These are phyloP conservation scores for Ceratobasidium sp. DNA, from an alignment of 1,284 basidiomycete species.

Conservation along the genomic window DNA sequence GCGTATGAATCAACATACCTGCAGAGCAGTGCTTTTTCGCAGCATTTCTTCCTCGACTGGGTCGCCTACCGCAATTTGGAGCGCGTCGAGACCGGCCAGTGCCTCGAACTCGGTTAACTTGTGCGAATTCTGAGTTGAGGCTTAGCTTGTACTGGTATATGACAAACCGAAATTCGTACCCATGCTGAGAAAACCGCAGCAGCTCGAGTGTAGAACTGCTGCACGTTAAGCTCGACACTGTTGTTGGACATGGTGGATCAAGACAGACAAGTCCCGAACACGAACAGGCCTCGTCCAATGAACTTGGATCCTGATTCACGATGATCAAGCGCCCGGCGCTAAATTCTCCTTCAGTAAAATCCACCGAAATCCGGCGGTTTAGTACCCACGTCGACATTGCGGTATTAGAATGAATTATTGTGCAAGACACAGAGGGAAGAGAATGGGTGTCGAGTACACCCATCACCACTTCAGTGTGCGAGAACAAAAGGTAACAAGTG, in stretches of 20 bases:
- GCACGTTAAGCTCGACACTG: conserved; percentile 40
- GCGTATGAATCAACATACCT: conserved; percentile 60
- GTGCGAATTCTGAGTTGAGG: conserved; percentile 58
- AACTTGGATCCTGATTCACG: conserved; percentile 3
- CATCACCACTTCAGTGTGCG: too few species aligned
- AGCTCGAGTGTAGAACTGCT: conserved; percentile 29
- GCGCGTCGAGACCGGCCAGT: conserved; percentile 68
- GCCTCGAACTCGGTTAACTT: conserved; percentile 74
- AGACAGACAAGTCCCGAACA: conserved; percentile 21
- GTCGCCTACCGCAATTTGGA: conserved; percentile 84
- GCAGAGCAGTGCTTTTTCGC: conserved; percentile 86
- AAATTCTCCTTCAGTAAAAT: not conserved
- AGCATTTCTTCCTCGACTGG: conserved; percentile 84
- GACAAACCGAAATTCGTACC: not conserved
- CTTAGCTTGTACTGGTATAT: not conserved
- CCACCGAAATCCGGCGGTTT: too few species aligned
- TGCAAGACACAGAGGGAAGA: too few species aligned
- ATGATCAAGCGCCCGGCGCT: conserved; percentile 16
- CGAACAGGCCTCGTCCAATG: conserved; percentile 4
- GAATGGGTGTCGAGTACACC: too few species aligned
- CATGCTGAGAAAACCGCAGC: conserved; percentile 26
- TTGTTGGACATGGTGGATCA: conserved; percentile 26
- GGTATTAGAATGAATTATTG: too few species aligned
- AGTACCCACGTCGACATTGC: too few species aligned
- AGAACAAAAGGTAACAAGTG: not conserved